Evolutionary conservation across 108 stramenopile genomes (phyloP).

Genomic region (Parmales sp.): DNA sequence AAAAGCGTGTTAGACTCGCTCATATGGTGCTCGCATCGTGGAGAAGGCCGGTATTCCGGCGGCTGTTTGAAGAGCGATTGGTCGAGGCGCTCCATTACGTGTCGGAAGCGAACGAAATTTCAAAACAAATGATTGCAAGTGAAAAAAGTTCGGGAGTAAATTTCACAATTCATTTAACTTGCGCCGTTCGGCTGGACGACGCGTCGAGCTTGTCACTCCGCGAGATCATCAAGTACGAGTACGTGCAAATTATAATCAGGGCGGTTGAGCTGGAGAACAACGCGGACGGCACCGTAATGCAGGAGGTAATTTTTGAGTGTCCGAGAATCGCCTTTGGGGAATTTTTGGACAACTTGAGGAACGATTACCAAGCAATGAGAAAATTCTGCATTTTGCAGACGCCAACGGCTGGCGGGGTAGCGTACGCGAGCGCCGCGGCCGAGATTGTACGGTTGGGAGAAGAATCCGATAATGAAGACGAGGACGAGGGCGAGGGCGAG

Average conservation of each 20-base stretch:
- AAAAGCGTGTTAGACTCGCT: neutral
- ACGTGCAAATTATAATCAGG: neutral
- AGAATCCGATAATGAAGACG: neutral
- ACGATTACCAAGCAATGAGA: neutral
- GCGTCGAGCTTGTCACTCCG: neutral
- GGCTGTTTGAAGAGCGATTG: slow-evolving; percentile 6
- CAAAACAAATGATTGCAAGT: no score
- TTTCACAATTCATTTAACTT: neutral
- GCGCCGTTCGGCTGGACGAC: slow-evolving; percentile 4
- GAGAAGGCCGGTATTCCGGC: neutral
- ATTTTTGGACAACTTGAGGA: slow-evolving; percentile 6
- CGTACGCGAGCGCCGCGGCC: neutral
- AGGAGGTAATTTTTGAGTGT: neutral
- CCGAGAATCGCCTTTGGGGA: neutral
- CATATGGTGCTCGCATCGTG: neutral
- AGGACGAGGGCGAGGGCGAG: neutral
- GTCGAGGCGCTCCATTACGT: neutral
- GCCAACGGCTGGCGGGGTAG: neutral
- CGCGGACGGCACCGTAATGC: neutral
- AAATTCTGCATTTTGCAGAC: neutral
- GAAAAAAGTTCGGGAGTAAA: no score
- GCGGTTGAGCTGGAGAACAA: neutral
- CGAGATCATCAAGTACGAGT: slow-evolving; percentile 11
- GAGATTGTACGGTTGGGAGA: neutral
- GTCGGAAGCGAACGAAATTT: neutral